These are phyloP conservation scores for Tuber brumale DNA, from an alignment of 495 filamentous ascomycete species.

Conservation along the genomic window DNA sequence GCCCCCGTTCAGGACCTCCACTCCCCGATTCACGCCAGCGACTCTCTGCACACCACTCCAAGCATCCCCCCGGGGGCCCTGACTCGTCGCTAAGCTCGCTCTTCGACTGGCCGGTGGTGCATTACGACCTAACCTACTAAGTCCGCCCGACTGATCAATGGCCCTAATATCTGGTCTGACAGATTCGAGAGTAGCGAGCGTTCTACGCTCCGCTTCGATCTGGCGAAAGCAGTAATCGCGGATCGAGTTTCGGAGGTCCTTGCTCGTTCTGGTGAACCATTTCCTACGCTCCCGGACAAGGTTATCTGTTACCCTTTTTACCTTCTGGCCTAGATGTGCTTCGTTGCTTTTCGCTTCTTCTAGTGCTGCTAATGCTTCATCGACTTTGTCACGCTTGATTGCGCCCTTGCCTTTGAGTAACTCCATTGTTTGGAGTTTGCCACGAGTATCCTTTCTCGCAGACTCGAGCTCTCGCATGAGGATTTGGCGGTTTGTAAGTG, in stretches of 20 bases:
- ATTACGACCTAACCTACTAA: conserved; percentile 82
- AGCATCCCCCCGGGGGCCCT: conserved; percentile 91
- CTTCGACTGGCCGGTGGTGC: conserved; percentile 69
- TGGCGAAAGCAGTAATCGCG: conserved; percentile 89
- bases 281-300: conserved; percentile 79
- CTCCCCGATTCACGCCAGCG: conserved; percentile 63
- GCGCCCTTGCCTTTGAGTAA: conserved; percentile 75
- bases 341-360: conserved; percentile 80
- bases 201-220: conserved; percentile 91
- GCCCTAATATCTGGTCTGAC: conserved; percentile 87
- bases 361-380: conserved; percentile 83
- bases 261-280: conserved; percentile 83
- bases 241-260: conserved; percentile 69
- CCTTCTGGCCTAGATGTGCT: conserved; percentile 69
- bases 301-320: conserved; percentile 78
- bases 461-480: conserved; percentile 89
- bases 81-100: conserved; percentile 70
- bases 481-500: conserved; percentile 95
- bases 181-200: conserved; percentile 82
- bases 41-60: conserved; percentile 88
- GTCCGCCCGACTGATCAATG: conserved; percentile 83
- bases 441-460: conserved; percentile 72
- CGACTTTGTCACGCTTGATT: conserved; percentile 86
- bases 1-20: conserved; percentile 45
- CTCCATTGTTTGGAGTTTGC: conserved; percentile 75